Evolutionary conservation across 129 eudicot genomes (phyloP).

Genomic region (Flaveria brownii): DNA sequence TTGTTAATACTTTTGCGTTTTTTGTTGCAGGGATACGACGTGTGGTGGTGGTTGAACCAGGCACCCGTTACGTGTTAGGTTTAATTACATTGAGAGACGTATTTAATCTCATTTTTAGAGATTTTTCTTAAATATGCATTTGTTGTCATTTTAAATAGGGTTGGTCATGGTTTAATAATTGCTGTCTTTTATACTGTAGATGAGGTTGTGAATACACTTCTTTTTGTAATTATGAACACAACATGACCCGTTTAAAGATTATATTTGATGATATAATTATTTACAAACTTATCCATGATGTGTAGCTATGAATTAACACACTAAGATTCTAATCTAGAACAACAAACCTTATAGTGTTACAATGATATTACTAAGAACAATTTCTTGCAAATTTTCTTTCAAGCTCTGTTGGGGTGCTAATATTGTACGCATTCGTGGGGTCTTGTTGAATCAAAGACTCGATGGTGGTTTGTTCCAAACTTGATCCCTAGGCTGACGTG

Average conservation of each 20-base stretch:
- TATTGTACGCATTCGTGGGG: too few species aligned
- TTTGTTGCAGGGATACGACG: slow-evolving; percentile 56
- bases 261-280: neutral
- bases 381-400: too few species aligned
- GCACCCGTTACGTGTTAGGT: slow-evolving; percentile 56
- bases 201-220: neutral
- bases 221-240: slow-evolving; percentile 1
- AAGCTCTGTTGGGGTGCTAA: too few species aligned
- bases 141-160: slow-evolving; percentile 20
- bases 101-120: slow-evolving; percentile 44
- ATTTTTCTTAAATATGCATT: slow-evolving; percentile 27
- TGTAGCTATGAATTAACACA: neutral
- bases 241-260: neutral
- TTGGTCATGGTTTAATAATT: neutral
- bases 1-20: slow-evolving; percentile 1
- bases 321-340: too few species aligned
- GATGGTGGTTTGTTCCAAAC: too few species aligned
- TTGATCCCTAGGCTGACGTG: too few species aligned
- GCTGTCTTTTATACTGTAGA: neutral
- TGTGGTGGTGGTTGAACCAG: slow-evolving; percentile 49
- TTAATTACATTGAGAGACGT: slow-evolving; percentile 65
- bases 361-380: too few species aligned
- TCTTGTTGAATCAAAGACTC: too few species aligned
- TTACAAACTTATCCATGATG: neutral
- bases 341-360: neutral